Evolutionary conservation across 257 asterid genomes (phyloP).

Genomic region (Cruciata laevipes): DNA sequence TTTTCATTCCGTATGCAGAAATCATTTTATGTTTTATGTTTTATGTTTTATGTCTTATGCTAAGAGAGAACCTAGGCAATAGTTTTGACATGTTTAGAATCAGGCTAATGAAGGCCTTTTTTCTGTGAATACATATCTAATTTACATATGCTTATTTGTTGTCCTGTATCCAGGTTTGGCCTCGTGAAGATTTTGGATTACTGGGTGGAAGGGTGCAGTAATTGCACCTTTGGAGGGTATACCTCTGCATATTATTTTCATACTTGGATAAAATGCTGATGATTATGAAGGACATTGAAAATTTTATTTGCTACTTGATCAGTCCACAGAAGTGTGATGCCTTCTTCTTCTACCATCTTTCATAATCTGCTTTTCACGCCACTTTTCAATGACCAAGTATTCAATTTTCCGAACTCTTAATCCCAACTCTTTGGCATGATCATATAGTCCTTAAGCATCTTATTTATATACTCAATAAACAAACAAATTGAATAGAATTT

Average conservation of each 20-base stretch:
- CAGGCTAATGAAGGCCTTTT: background rate
- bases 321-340: too few relatives aligned
- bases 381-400: too few relatives aligned
- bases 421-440: too few relatives aligned
- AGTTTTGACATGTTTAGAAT: background rate
- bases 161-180: slow-evolving; percentile 6
- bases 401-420: too few relatives aligned
- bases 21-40: background rate
- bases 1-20: background rate
- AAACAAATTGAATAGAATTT: too few relatives aligned
- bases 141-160: background rate
- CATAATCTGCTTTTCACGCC: too few relatives aligned
- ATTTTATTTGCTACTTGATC: too few relatives aligned
- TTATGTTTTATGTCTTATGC: background rate
- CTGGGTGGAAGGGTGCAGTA: slow-evolving; percentile 1
- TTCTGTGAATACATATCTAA: background rate
- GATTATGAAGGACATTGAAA: too few relatives aligned
- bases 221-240: background rate
- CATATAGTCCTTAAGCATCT: too few relatives aligned
- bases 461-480: too few relatives aligned
- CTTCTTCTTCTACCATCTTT: too few relatives aligned
- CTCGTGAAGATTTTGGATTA: slow-evolving; percentile 3
- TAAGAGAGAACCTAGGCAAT: background rate
- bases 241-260: background rate
- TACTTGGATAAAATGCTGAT: background rate